Conservation (phyloP, 371 early-diverging fungal genomes). For the Polyrhizophydium stewartii region DNA sequence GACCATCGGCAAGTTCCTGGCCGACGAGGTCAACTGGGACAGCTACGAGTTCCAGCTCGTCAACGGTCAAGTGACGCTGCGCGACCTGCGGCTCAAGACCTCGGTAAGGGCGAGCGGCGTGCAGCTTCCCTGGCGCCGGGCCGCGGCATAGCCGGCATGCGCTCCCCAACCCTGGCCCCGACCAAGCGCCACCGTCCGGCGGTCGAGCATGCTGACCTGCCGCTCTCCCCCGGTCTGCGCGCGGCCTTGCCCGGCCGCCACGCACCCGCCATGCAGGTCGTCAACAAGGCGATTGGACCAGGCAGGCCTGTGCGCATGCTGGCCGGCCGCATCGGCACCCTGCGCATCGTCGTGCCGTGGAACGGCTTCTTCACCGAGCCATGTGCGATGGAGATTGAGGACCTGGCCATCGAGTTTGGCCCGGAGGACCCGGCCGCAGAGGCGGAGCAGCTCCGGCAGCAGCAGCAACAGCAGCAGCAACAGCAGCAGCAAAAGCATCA, state of each 20-base stretch:
- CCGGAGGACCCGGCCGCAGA: neutral
- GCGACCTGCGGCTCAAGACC: constrained; percentile 72
- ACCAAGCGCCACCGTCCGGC: no score
- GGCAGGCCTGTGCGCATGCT: neutral
- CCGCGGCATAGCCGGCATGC: neutral
- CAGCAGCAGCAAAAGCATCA: no score
- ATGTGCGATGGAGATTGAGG: neutral
- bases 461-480: neutral
- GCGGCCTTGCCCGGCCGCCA: neutral
- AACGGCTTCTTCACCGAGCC: neutral
- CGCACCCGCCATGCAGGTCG: neutral
- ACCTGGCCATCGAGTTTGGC: neutral
- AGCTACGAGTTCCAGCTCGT: constrained; percentile 85
- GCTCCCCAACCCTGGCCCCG: neutral
- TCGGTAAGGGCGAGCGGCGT: constrained; percentile 44
- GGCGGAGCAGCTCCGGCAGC: neutral
- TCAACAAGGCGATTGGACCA: neutral
- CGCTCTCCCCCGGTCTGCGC: neutral
- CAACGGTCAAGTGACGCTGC: constrained; percentile 71
- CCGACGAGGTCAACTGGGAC: constrained; percentile 71
- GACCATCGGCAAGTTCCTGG: constrained; percentile 81
- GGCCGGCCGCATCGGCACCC: neutral
- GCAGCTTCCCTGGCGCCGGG: no score
- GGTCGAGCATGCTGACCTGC: neutral
- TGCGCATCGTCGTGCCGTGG: constrained; percentile 1